A percentile compares a stretch with the other conserved stretches of the same genome.
Evolutionary conservation across 1,139 yeast species (phyloP).

Genomic region (Nakaseomyces delphensis): DNA sequence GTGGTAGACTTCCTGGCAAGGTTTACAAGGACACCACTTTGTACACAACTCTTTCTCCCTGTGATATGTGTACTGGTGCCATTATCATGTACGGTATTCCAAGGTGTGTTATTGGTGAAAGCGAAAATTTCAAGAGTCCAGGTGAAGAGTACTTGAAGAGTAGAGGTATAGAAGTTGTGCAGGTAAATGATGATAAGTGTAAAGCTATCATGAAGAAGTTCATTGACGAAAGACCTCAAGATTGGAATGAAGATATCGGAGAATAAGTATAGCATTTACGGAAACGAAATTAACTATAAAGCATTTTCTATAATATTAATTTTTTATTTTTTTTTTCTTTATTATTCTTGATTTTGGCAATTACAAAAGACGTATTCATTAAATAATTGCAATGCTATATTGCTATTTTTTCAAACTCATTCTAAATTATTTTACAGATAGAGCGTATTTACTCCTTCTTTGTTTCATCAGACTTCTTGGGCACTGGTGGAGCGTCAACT

Average conservation of each 20-base stretch:
- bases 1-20: conserved; percentile 71
- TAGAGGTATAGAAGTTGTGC: conserved; percentile 68
- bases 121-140: conserved; percentile 65
- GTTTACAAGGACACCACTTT: conserved; percentile 64
- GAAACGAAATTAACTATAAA: neutral
- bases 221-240: conserved; percentile 65
- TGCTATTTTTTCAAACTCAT: too few relatives aligned
- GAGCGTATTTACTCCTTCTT: neutral
- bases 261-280: conserved; percentile 27
- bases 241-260: conserved; percentile 91
- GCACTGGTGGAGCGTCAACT: conserved; percentile 16
- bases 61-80: conserved; percentile 93
- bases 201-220: conserved; percentile 66
- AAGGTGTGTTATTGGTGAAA: conserved; percentile 84
- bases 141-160: conserved; percentile 60
- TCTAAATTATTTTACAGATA: neutral
- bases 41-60: conserved; percentile 89
- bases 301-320: neutral
- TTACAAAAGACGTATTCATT: too few relatives aligned
- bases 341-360: neutral
- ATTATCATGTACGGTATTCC: conserved; percentile 78
- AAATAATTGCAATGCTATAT: too few relatives aligned
- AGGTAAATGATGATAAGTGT: conserved; percentile 59
- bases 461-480: neutral
- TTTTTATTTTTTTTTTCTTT: neutral